Percentiles rank a stretch among this genome's conserved stretches.
These are phyloP conservation scores for Cladobotryum mycophilum DNA, from an alignment of 2,329 filamentous ascomycete genomes.

Conservation along the genomic window DNA sequence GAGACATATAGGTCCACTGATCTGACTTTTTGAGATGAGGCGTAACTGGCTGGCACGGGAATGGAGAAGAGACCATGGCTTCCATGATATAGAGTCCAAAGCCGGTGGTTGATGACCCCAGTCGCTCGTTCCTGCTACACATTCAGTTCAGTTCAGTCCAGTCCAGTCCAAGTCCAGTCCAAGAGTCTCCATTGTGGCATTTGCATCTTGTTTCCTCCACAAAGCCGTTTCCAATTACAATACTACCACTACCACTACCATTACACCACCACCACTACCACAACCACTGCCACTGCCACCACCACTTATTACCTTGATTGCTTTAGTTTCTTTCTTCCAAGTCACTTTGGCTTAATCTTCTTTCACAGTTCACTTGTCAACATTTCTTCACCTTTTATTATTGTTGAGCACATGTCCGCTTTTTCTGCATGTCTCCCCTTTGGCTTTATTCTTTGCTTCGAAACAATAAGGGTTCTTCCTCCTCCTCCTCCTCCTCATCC, in stretches of 20 bases:
- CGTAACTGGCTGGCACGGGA: not conserved
- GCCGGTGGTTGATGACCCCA: no score
- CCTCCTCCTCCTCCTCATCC: not conserved
- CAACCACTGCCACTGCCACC: no score
- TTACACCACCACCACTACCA: no score
- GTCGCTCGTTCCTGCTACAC: no score
- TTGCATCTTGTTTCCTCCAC: no score
- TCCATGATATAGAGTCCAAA: not conserved
- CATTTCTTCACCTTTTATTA: not conserved
- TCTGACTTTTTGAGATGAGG: not conserved
- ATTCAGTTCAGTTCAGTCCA: no score
- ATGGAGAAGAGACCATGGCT: not conserved
- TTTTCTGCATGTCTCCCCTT: constrained; percentile 3
- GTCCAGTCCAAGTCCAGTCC: no score
- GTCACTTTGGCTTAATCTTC: not conserved
- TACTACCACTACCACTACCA: no score
- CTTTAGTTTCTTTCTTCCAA: no score
- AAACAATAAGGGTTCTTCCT: not conserved
- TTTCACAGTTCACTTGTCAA: not conserved
- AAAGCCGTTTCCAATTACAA: no score
- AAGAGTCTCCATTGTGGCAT: no score
- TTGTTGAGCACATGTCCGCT: not conserved
- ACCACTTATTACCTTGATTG: no score
- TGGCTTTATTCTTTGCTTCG: constrained; percentile 3
- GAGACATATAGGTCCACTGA: constrained; percentile 9